Evolutionary conservation across 176 grass and related monocot species (phyloP), one percentile per base, ranked within the genome.

Genomic region (Aegilops bicornis): DNA sequence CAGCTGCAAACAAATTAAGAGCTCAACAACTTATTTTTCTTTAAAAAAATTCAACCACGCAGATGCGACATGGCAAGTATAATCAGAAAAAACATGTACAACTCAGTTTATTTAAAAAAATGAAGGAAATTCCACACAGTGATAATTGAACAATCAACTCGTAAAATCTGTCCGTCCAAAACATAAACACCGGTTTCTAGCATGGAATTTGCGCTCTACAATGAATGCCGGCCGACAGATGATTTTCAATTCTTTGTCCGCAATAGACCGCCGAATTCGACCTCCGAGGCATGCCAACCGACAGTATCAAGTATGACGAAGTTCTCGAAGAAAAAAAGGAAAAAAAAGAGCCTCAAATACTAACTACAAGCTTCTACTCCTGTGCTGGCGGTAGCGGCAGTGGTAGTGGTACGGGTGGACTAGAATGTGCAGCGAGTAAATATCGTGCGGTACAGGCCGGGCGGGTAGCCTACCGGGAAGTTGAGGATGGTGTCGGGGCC

Each of bases 401-500:
- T 47, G 43, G 43, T 16, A 0, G 48, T 0, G 45, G 43, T 64
- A 22, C 9, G 19, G 45, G 2, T 33, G 74, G 74, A 77, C 2
- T 23, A 14, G 71, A 52, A 77, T 39, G 52, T 63, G 63, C 64
- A 35, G 14, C 1, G 72, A 79, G 82, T 87, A 77, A 86, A 81
- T 88, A 74, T 39, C 42, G 77, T 50, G 81, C 63, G 48, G 84
- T 91, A 94, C 37, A 27, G 13, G 5, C 4, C 7, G 3, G 22
- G 13, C 14, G 61, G 42, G 42, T 43, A 43, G 37, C 52, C 13
- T 84, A 85, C 96, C 87, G 88, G 86, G 47, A 93, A 89, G 89
- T 98, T 98, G 88, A 98, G 96, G 80, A 92, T 85, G 88, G 91
- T 92, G 74, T 92, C 93, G 22, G 76, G 91, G 48, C 96, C 96